These are phyloP conservation scores for Diplodia corticola DNA, from an alignment of 2,329 filamentous ascomycete species.

Conservation along the genomic window DNA sequence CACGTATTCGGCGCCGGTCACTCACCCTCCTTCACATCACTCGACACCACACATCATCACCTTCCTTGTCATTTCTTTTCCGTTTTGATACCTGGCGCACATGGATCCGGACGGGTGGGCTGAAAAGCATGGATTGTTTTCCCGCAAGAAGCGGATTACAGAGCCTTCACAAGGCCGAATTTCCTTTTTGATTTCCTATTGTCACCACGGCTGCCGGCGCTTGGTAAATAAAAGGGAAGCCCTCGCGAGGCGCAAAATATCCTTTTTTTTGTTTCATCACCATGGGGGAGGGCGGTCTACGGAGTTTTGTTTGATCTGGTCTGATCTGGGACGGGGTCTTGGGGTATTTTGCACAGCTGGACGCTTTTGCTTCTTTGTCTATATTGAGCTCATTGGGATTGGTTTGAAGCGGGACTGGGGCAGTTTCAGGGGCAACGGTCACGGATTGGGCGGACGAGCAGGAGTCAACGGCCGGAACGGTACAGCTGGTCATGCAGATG, in stretches of 20 bases:
- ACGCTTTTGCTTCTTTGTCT: slow-evolving; percentile 15
- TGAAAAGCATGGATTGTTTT: slow-evolving; percentile 8
- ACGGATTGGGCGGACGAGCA: slow-evolving; percentile 7
- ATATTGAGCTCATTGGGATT: not conserved
- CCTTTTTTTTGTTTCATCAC: slow-evolving; percentile 5
- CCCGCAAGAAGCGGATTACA: slow-evolving; percentile 11
- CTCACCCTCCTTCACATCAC: slow-evolving; percentile 10
- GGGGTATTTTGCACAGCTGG: slow-evolving; percentile 5
- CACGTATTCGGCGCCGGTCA: not conserved
- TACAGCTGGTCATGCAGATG: slow-evolving; percentile 10
- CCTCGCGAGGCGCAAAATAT: slow-evolving; percentile 5
- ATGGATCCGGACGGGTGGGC: not conserved
- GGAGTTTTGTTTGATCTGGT: not conserved
- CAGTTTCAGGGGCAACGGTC: not conserved
- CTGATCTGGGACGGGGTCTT: not conserved
- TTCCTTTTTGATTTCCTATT: not conserved
- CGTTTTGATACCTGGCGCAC: not conserved
- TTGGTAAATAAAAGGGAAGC: slow-evolving; percentile 17
- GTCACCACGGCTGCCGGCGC: slow-evolving; percentile 8
- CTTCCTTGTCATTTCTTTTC: slow-evolving; percentile 8
- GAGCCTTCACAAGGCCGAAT: not conserved
- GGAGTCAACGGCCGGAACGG: slow-evolving; percentile 7
- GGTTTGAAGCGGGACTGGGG: not conserved
- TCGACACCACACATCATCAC: not conserved
- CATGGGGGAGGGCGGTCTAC: not conserved